phyloP scores from a whole-genome alignment of 2,329 filamentous ascomycete species.

The Cladosporium cucumerinum region DNA sequence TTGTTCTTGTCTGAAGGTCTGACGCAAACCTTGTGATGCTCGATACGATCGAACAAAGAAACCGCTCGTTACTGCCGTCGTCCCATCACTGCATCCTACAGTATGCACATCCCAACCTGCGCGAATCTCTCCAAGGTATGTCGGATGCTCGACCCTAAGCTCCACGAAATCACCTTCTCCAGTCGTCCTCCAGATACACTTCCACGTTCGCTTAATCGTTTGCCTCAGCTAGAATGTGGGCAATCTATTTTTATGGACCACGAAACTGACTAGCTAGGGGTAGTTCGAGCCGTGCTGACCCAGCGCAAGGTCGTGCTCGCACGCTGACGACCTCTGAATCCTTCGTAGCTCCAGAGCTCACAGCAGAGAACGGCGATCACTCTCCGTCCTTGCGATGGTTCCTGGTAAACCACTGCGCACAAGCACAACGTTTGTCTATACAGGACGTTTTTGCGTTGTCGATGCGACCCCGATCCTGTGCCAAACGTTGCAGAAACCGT shows the following conservation, averaged over 20 bases:
- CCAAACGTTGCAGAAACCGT: not conserved
- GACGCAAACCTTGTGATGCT: slow-evolving; percentile 34
- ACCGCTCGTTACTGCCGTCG: not conserved
- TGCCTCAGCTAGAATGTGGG: not conserved
- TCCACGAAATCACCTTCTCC: not conserved
- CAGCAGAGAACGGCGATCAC: not conserved
- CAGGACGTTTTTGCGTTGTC: not conserved
- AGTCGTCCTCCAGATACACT: not conserved
- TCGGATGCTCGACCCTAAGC: not conserved
- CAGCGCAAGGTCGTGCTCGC: not conserved
- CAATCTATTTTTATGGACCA: slow-evolving; percentile 9
- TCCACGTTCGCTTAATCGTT: not conserved
- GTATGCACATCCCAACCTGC: not conserved
- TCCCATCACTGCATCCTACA: not conserved
- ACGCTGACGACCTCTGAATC: not conserved
- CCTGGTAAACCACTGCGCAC: not conserved
- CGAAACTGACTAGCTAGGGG: not conserved
- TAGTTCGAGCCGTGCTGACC: slow-evolving; percentile 11
- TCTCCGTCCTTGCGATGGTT: not conserved
- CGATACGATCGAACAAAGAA: not conserved
- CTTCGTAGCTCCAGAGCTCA: not conserved
- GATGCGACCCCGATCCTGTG: not conserved
- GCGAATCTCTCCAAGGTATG: not conserved
- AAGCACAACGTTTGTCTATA: not conserved
- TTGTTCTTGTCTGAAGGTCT: slow-evolving; percentile 39